phyloP scores from a whole-genome alignment of 495 filamentous ascomycete genomes.

The Tirmania nivea region DNA sequence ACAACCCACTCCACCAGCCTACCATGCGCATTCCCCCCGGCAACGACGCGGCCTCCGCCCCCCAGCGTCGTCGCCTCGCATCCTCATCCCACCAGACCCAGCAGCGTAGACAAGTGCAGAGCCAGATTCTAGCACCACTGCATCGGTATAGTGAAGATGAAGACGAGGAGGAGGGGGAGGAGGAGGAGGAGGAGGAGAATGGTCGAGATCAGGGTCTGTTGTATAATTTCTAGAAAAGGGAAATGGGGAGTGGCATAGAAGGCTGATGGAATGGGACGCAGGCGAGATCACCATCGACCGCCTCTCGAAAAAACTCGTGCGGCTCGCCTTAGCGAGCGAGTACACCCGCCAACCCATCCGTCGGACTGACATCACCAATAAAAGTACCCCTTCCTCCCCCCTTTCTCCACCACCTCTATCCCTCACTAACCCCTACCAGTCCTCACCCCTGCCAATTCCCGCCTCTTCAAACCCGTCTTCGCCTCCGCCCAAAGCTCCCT shows the following conservation, averaged over 20 bases:
- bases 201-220: constrained; percentile 1
- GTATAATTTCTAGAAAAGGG: neutral
- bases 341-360: constrained; percentile 60
- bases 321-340: constrained; percentile 75
- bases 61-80: neutral
- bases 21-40: neutral
- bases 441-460: constrained; percentile 26
- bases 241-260: neutral
- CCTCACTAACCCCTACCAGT: constrained; percentile 41
- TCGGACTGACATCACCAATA: constrained; percentile 51
- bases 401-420: constrained; percentile 50
- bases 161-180: neutral
- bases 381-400: constrained; percentile 26
- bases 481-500: constrained; percentile 44
- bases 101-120: neutral
- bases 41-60: neutral
- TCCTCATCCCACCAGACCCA: neutral
- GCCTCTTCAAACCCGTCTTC: constrained; percentile 49
- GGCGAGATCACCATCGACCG: constrained; percentile 31
- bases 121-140: neutral
- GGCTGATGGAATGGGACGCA: neutral
- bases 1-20: too few species aligned
- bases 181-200: neutral
- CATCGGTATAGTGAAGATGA: neutral
- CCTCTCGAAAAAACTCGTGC: constrained; percentile 70